A percentile compares a stretch with the other conserved stretches of the same genome.
phyloP scores from a whole-genome alignment of 2,329 filamentous ascomycete genomes.

The Amauroascus niger region DNA sequence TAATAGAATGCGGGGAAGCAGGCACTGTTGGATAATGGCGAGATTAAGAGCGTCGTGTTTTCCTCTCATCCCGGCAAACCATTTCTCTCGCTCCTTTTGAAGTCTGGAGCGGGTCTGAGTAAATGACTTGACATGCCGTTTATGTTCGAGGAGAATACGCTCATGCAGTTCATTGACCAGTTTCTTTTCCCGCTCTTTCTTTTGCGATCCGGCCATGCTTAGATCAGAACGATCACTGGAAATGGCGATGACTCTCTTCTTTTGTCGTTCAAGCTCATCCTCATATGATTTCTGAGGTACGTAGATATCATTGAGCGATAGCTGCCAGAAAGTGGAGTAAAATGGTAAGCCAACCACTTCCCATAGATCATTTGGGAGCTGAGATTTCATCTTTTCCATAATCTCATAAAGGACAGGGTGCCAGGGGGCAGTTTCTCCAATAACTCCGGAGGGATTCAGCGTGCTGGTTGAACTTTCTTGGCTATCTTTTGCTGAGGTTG shows the following conservation, averaged over 20 bases:
- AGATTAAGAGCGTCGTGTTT: constrained; percentile 62
- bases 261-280: constrained; percentile 59
- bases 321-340: constrained; percentile 85
- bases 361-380: constrained; percentile 56
- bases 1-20: constrained; percentile 76
- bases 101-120: constrained; percentile 59
- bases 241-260: constrained; percentile 57
- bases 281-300: constrained; percentile 70
- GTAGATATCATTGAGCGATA: constrained; percentile 70
- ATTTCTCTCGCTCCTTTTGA: constrained; percentile 63
- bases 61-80: constrained; percentile 60
- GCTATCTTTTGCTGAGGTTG: constrained; percentile 14
- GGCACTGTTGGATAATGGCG: constrained; percentile 75
- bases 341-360: constrained; percentile 66
- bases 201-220: constrained; percentile 54
- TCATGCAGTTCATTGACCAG: constrained; percentile 59
- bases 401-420: constrained; percentile 65
- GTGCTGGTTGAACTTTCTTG: constrained; percentile 14
- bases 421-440: constrained; percentile 42
- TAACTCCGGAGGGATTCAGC: constrained; percentile 23
- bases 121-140: constrained; percentile 57
- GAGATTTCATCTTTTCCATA: constrained; percentile 56
- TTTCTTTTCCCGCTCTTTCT: constrained; percentile 61
- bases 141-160: constrained; percentile 62
- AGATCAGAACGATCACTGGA: constrained; percentile 64